Base-by-base conservation (phyloP, 2,329 filamentous ascomycete species). In the Ophiostoma sp. region DNA sequence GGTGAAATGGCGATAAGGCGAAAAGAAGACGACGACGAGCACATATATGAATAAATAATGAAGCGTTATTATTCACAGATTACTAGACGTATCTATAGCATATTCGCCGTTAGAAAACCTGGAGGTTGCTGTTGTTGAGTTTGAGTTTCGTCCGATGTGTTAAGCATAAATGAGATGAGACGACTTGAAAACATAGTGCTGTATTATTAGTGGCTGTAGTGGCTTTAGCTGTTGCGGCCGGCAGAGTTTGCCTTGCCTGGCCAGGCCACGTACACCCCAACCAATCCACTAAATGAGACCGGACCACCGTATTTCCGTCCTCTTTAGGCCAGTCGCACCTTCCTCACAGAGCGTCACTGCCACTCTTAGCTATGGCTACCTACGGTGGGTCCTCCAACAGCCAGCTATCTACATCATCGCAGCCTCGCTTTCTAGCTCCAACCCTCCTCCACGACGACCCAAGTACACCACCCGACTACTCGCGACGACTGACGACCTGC, bases 381-480 rank as follows among this genome's bases (percentile, higher is more conserved):
- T 57, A 4, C 27, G 20, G 52, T 57, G 52, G 52, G 52, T 57
- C 52, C 52, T 27, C 10, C 23, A 27, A 57, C 52, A 48, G 10
- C 23, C 11, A 57, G 52, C 52, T 57, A 57, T 23, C 52, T 23
- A 57, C 52, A 57, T 27, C 52, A 57, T 57, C 52, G 52, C 52
- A 57, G 52, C 52, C 52, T 57, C 23, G 52, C 52, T 57, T 13
- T 57, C 39, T 31, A 57, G n/a, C 23, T 57, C 23, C 52, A 17
- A 23, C 23, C 52, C 39, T n/a, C 23, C 52, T 57, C 52, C 52
- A 57, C 23, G 17, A n/a, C 52, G 7, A 13, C 52, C 4, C 6
- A 17, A 48, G 15, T n/a, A 13, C 10, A 27, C 31, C n/a, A 57
- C 52, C n/a, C 52, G n/a, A 17, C 4, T 6, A 48, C 44, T n/a